These are phyloP conservation scores for Kokia cookei DNA, from an alignment of 441 rosid species.

Conservation along the genomic window DNA sequence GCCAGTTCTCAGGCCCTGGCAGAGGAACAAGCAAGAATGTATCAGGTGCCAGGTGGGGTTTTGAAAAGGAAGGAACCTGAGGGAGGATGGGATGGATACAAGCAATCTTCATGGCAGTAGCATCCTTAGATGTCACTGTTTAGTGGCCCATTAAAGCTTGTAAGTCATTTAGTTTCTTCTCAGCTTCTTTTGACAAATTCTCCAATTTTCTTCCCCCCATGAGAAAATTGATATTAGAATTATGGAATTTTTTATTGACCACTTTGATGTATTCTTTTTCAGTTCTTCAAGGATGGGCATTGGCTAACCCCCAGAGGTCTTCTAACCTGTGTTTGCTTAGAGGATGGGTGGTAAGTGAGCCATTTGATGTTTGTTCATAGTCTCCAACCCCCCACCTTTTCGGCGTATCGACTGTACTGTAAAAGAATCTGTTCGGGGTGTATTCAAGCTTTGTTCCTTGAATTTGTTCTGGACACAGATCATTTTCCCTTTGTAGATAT, in stretches of 20 bases:
- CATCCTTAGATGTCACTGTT: conserved; percentile 16
- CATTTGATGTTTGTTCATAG: conserved; percentile 31
- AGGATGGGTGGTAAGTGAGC: conserved; percentile 57
- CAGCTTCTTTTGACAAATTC: neutral
- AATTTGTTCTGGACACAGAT: conserved; percentile 38
- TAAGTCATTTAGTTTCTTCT: conserved; percentile 24
- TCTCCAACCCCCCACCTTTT: conserved; percentile 37
- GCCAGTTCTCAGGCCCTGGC: conserved; percentile 31
- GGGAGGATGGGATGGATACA: conserved; percentile 73
- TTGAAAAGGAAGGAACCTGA: conserved; percentile 71
- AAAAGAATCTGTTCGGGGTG: conserved; percentile 22
- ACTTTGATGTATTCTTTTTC: conserved; percentile 9
- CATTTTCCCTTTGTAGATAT: conserved; percentile 54
- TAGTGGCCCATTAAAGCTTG: conserved; percentile 34
- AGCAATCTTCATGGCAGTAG: conserved; percentile 61
- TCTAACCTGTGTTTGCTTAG: conserved; percentile 25
- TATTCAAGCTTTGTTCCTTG: conserved; percentile 27
- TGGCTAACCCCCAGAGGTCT: conserved; percentile 29
- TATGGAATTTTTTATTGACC: neutral
- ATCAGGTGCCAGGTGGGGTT: conserved; percentile 43
- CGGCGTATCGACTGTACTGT: conserved; percentile 22
- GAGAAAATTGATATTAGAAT: neutral
- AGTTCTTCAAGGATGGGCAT: conserved; percentile 28
- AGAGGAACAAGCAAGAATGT: conserved; percentile 59
- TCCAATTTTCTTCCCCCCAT: neutral